phyloP scores from a whole-genome alignment of 2,329 filamentous ascomycete genomes.

The Trichoderma sp. region DNA sequence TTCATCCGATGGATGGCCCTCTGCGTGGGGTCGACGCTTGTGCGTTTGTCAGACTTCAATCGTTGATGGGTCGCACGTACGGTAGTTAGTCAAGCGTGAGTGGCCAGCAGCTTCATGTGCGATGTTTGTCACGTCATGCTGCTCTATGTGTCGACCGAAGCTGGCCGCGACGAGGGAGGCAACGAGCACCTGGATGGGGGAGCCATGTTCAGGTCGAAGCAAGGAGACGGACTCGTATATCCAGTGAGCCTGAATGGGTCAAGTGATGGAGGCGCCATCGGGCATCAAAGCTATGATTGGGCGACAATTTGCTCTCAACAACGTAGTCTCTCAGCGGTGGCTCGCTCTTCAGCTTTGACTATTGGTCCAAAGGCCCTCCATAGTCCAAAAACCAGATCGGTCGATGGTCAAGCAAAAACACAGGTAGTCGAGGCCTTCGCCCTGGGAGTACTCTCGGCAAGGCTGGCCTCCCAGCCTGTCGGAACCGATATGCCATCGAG shows the following conservation, averaged over 20 bases:
- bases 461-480: neutral
- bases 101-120: neutral
- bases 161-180: neutral
- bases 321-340: neutral
- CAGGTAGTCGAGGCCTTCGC: neutral
- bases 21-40: neutral
- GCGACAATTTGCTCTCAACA: neutral
- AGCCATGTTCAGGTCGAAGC: neutral
- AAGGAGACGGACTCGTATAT: neutral
- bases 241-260: neutral
- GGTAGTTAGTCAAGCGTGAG: neutral
- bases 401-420: neutral
- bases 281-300: neutral
- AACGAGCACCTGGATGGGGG: neutral
- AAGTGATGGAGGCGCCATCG: neutral
- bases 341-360: neutral
- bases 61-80: neutral
- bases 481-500: neutral
- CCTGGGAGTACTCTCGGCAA: too few species aligned
- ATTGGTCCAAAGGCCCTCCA: neutral
- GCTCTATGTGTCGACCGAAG: neutral
- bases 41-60: neutral
- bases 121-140: neutral
- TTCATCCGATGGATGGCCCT: neutral
- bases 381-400: neutral